These are phyloP conservation scores for Talaromyces funiculosus DNA, from an alignment of 2,329 filamentous ascomycete species.

Conservation along the genomic window DNA sequence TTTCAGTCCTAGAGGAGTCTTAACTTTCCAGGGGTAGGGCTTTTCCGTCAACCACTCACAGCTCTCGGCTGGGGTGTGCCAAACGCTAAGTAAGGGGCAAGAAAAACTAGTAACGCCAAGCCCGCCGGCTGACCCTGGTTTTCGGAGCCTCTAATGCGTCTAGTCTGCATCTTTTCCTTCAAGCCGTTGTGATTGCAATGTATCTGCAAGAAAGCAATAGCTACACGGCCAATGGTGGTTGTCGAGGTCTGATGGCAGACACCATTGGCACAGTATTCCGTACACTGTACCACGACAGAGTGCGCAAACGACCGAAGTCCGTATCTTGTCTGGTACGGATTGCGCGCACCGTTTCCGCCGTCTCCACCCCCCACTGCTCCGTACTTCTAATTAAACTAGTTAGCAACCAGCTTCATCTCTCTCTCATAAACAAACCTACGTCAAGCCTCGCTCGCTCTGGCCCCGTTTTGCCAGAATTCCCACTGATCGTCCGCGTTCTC, in stretches of 20 bases:
- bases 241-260: neutral
- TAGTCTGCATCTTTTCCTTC: neutral
- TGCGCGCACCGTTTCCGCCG: slow-evolving; percentile 8
- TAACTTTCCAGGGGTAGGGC: neutral
- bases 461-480: neutral
- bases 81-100: slow-evolving; percentile 1
- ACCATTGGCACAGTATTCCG: neutral
- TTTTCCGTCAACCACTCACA: neutral
- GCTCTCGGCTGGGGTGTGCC: neutral
- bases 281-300: neutral
- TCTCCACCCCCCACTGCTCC: slow-evolving; percentile 6
- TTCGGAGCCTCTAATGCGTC: slow-evolving; percentile 7
- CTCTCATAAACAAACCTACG: neutral
- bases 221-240: neutral
- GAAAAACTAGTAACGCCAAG: neutral
- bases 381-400: slow-evolving; percentile 3
- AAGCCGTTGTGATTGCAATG: neutral
- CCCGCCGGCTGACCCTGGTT: slow-evolving; percentile 9
- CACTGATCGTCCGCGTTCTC: slow-evolving; percentile 10
- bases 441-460: slow-evolving; percentile 1
- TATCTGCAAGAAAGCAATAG: neutral
- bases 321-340: slow-evolving; percentile 6
- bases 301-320: no score
- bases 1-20: no score
- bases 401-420: neutral